Evolutionary conservation across 1,284 basidiomycete genomes (phyloP).

Genomic region (Erythrobasidium hasegawianum): DNA sequence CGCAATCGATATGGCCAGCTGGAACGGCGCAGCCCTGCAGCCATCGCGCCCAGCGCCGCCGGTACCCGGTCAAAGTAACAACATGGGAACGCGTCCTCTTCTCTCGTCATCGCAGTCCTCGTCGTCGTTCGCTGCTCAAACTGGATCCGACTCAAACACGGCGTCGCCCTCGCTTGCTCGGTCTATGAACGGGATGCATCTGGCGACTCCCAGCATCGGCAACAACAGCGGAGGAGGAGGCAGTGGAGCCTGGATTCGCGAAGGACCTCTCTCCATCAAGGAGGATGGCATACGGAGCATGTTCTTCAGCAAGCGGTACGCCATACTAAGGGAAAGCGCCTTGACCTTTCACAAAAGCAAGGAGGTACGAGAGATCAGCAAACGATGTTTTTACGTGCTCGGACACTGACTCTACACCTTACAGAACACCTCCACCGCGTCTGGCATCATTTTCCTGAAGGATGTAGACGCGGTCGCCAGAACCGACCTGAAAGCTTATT

Average conservation of each 20-base stretch:
- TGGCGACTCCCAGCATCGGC: slow-evolving; percentile 2
- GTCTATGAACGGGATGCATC: slow-evolving; percentile 14
- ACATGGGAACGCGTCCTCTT: slow-evolving; percentile 2
- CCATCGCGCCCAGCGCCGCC: slow-evolving; percentile 42
- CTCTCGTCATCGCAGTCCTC: slow-evolving; percentile 23
- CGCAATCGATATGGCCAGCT: slow-evolving; percentile 18
- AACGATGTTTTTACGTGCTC: background rate
- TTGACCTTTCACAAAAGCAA: slow-evolving; percentile 88
- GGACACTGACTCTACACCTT: slow-evolving; percentile 3
- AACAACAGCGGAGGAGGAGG: background rate
- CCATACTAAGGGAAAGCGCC: slow-evolving; percentile 75
- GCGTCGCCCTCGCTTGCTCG: background rate
- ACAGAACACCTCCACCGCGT: slow-evolving; percentile 62
- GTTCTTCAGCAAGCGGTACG: slow-evolving; percentile 88
- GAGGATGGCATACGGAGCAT: slow-evolving; percentile 86
- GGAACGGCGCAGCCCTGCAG: slow-evolving; percentile 35
- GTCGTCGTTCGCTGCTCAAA: background rate
- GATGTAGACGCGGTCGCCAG: slow-evolving; percentile 85
- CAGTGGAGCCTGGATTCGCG: slow-evolving; percentile 51
- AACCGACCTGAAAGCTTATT: slow-evolving; percentile 88
- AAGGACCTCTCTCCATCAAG: slow-evolving; percentile 73
- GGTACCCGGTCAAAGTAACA: slow-evolving; percentile 22
- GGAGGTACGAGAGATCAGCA: slow-evolving; percentile 49
- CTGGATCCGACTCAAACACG: background rate
- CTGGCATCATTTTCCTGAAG: slow-evolving; percentile 62